Conservation (phyloP, 495 filamentous ascomycete genomes). For the Lindgomyces ingoldianus region DNA sequence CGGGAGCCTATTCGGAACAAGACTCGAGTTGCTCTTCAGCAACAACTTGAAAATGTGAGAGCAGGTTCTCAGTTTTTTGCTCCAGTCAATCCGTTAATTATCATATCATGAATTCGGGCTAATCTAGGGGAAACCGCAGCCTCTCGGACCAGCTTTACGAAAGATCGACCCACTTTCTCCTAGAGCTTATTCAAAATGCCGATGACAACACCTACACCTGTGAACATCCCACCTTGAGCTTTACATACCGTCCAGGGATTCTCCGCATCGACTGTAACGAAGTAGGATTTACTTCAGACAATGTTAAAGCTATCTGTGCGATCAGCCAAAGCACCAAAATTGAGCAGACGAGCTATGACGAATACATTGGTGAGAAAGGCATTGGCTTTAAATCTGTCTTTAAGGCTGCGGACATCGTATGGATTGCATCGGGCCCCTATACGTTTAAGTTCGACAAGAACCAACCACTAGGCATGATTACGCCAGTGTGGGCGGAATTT, state of each 20-base stretch:
- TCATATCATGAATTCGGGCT: neutral
- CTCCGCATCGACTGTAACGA: constrained; percentile 14
- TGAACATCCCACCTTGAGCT: neutral
- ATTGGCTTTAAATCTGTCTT: constrained; percentile 17
- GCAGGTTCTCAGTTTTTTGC: no score
- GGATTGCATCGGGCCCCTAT: neutral
- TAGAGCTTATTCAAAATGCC: constrained; percentile 15
- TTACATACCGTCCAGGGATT: neutral
- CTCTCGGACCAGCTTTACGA: neutral
- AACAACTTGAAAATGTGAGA: no score
- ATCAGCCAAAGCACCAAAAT: neutral
- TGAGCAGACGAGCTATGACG: neutral
- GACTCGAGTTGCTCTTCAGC: no score
- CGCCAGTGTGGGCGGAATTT: neutral
- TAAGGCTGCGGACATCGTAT: neutral
- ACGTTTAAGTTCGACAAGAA: constrained; percentile 8
- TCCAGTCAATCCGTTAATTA: no score
- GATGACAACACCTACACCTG: constrained; percentile 2
- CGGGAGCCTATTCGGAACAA: no score
- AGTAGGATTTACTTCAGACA: neutral
- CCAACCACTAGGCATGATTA: neutral
- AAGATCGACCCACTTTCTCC: constrained; percentile 4
- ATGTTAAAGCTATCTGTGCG: constrained; percentile 5
- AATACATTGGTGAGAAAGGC: constrained; percentile 9
- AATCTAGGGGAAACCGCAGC: neutral